These are phyloP conservation scores for Ophiocordyceps sinensis DNA, from an alignment of 2,329 filamentous ascomycete species.

Conservation along the genomic window DNA sequence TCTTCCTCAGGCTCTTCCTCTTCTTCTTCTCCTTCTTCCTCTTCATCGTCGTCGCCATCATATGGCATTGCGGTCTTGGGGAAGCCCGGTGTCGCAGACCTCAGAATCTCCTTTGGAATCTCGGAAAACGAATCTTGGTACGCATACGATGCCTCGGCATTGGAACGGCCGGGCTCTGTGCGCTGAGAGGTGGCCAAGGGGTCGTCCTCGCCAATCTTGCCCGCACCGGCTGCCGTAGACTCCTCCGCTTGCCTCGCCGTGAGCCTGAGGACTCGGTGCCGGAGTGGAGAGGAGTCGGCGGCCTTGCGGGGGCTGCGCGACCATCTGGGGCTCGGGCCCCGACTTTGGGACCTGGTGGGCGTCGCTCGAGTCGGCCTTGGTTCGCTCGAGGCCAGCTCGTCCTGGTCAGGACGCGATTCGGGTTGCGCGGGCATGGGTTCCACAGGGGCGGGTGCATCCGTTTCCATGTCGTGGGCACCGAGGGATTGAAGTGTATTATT, in stretches of 20 bases:
- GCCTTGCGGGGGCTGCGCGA: slow-evolving; percentile 21
- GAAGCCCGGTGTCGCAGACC: slow-evolving; percentile 30
- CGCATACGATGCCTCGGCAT: slow-evolving; percentile 15
- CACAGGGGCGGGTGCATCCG: slow-evolving; percentile 1
- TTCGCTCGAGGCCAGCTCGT: slow-evolving; percentile 4
- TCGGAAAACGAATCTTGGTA: slow-evolving; percentile 45
- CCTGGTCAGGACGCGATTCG: neutral
- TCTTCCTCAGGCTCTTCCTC: too few species aligned
- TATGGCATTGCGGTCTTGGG: slow-evolving; percentile 2
- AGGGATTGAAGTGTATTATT: slow-evolving; percentile 38
- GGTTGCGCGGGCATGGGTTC: slow-evolving; percentile 2
- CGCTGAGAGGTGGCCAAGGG: neutral
- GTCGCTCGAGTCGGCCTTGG: slow-evolving; percentile 7
- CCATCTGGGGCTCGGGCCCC: slow-evolving; percentile 13
- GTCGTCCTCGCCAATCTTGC: neutral
- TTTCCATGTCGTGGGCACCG: slow-evolving; percentile 5
- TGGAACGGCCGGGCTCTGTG: neutral
- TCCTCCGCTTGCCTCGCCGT: slow-evolving; percentile 11
- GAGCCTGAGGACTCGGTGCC: slow-evolving; percentile 18
- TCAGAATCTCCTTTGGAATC: slow-evolving; percentile 35
- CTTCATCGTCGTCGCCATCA: slow-evolving; percentile 4
- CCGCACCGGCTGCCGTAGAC: neutral
- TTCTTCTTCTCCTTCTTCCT: too few species aligned
- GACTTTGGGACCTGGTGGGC: slow-evolving; percentile 8
- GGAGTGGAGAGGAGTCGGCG: slow-evolving; percentile 14